Conservation (phyloP, 768 basidiomycete genomes). For the Filobasidium wieringae region DNA sequence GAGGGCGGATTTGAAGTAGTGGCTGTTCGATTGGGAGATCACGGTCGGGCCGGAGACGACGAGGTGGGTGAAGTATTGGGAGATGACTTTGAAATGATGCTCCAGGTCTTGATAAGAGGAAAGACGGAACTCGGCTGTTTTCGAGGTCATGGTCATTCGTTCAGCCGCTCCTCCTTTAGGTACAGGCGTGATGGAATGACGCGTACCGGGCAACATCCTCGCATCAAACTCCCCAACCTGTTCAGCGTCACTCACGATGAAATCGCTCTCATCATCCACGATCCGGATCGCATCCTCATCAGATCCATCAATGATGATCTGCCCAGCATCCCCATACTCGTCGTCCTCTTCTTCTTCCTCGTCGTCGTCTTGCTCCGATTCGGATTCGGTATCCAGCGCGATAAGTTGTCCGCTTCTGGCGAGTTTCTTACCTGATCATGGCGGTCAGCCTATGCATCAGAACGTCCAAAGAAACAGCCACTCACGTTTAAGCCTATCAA, state of each 20-base stretch:
- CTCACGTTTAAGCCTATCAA: slow-evolving; percentile 6
- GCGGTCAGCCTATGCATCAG: not conserved
- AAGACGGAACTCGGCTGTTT: slow-evolving; percentile 69
- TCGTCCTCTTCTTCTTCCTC: slow-evolving; percentile 48
- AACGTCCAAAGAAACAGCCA: not conserved
- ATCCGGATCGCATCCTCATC: slow-evolving; percentile 11
- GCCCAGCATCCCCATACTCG: slow-evolving; percentile 43
- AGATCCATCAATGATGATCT: slow-evolving; percentile 1
- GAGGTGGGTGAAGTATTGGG: slow-evolving; percentile 75
- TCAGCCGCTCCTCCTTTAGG: slow-evolving; percentile 55
- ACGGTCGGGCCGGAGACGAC: slow-evolving; percentile 44
- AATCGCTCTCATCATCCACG: slow-evolving; percentile 22
- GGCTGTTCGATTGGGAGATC: slow-evolving; percentile 14
- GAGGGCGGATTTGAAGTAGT: slow-evolving; percentile 28
- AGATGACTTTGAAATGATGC: slow-evolving; percentile 75
- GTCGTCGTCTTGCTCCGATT: slow-evolving; percentile 40
- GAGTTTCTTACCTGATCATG: not conserved
- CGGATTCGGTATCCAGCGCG: not conserved
- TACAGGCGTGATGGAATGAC: slow-evolving; percentile 41
- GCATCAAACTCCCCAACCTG: slow-evolving; percentile 20
- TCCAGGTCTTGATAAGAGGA: slow-evolving; percentile 60
- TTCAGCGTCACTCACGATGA: slow-evolving; percentile 41
- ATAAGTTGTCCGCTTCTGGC: not conserved
- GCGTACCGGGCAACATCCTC: slow-evolving; percentile 35
- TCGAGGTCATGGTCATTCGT: slow-evolving; percentile 47